Conservation (phyloP, 352 stramenopile species). For the Pseudoperonospora humuli region DNA sequence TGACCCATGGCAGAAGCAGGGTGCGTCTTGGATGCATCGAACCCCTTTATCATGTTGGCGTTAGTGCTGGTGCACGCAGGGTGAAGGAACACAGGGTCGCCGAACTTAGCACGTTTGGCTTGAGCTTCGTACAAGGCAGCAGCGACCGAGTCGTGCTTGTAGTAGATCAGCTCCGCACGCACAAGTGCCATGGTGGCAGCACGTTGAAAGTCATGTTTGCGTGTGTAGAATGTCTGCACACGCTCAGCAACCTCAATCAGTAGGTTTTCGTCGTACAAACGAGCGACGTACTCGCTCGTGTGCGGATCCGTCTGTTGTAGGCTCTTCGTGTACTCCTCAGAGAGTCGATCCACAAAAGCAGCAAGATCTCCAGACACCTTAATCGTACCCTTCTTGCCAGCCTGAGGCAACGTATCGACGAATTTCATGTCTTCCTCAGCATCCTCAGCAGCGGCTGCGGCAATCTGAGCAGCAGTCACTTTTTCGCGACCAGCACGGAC, state of each 20-base stretch:
- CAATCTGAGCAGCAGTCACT: slow-evolving; percentile 53
- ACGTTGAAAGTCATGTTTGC: slow-evolving; percentile 60
- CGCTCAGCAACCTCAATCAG: slow-evolving; percentile 83
- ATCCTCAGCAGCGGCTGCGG: slow-evolving; percentile 31
- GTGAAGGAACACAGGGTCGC: slow-evolving; percentile 81
- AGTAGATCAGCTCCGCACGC: slow-evolving; percentile 94
- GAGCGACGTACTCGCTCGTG: slow-evolving; percentile 92
- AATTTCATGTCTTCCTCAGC: slow-evolving; percentile 87
- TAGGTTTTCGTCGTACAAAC: slow-evolving; percentile 90
- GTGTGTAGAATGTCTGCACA: slow-evolving; percentile 89
- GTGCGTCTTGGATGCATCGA: slow-evolving; percentile 58
- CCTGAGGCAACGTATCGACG: slow-evolving; percentile 60
- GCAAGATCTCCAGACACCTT: slow-evolving; percentile 85
- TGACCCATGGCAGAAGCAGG: slow-evolving; percentile 70
- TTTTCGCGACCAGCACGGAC: slow-evolving; percentile 62
- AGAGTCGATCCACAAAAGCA: slow-evolving; percentile 88
- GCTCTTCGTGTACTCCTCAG: slow-evolving; percentile 97
- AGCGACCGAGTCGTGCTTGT: slow-evolving; percentile 93
- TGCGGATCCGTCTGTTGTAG: slow-evolving; percentile 96
- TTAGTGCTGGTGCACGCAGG: slow-evolving; percentile 69
- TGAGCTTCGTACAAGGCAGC: slow-evolving; percentile 65
- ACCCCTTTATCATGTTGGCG: slow-evolving; percentile 36
- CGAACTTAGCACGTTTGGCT: slow-evolving; percentile 77
- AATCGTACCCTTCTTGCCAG: slow-evolving; percentile 73
- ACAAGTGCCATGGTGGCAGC: slow-evolving; percentile 88